phyloP scores from a whole-genome alignment of 495 filamentous ascomycete genomes.

The Beverwykella pulmonaria region DNA sequence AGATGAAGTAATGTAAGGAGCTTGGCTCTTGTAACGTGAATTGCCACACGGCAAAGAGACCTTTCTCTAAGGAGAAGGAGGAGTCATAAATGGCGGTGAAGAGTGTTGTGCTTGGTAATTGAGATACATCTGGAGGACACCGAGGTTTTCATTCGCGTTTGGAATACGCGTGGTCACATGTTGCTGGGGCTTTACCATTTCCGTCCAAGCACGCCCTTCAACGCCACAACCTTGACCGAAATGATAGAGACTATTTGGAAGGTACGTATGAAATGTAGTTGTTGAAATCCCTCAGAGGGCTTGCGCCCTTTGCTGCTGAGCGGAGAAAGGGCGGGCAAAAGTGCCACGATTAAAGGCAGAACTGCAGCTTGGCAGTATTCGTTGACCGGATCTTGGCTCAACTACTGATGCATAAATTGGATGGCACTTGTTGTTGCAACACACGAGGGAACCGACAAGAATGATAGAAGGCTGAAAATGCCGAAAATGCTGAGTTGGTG shows the following conservation, averaged over 20 bases:
- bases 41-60: not conserved
- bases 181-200: not conserved
- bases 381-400: not conserved
- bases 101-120: not conserved
- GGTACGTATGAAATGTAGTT: not conserved
- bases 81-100: constrained; percentile 2
- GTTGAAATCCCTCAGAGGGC: not conserved
- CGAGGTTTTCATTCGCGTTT: not conserved
- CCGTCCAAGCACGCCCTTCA: not conserved
- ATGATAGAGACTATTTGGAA: too few relatives aligned
- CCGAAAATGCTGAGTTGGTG: too few relatives aligned
- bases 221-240: not conserved
- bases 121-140: not conserved
- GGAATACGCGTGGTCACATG: constrained; percentile 26
- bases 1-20: not conserved
- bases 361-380: not conserved
- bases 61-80: not conserved
- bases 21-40: not conserved
- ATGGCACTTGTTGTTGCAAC: too few relatives aligned
- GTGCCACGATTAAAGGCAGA: not conserved
- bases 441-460: too few relatives aligned
- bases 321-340: not conserved
- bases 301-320: not conserved
- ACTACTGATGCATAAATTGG: too few relatives aligned
- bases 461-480: too few relatives aligned